Evolutionary conservation across 345 rosid species (phyloP), one percentile per base, ranked within the genome.

Genomic region (Adansonia digitata): DNA sequence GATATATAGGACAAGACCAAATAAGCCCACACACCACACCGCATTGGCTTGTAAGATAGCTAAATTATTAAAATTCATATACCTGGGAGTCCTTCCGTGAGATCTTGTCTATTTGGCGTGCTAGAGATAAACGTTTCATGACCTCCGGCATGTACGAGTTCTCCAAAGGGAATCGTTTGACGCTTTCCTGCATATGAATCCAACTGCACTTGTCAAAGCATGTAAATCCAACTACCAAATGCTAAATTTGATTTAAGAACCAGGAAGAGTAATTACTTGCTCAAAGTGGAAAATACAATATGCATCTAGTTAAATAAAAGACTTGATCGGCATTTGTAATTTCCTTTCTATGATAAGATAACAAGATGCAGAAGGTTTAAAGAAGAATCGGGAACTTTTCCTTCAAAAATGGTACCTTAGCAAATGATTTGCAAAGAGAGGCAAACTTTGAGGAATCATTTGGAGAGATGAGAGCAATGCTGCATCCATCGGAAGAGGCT

Each of bases 401-500:
- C 69, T 70, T 31, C 8, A 56, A 69, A 74, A 57, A 55, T 15
- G 45, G 45, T 82, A 91, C 98, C 98, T 89, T 95, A 22, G 92
- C 83, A 81, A 95, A 93, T 66, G 98, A 93, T 82, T 88, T 90
- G 90, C 98, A 93, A 61, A 95, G 77, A 12, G 98, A 74, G 71
- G 91, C 93, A 81, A 91, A 93, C 78, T 95, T 95, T 63, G 97
- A 85, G 17, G 89, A 80, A 45, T 95, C 99, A 63, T 77, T 85
- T 35, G 99, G 81, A 15, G 97, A 86, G 76, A 95, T 85, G 66
- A 93, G 78, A 76, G 97, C 94, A 84, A 95, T 89, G 78, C 91
- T 95, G 85, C 99, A 95, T 65, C 99, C 99, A 79, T 95, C 99
- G 59, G 90, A 77, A 61, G 83, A 93, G 61, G 98, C 97, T 82